These are phyloP conservation scores for Dactylis glomerata DNA, from an alignment of 176 grass and related monocot species.

Conservation along the genomic window DNA sequence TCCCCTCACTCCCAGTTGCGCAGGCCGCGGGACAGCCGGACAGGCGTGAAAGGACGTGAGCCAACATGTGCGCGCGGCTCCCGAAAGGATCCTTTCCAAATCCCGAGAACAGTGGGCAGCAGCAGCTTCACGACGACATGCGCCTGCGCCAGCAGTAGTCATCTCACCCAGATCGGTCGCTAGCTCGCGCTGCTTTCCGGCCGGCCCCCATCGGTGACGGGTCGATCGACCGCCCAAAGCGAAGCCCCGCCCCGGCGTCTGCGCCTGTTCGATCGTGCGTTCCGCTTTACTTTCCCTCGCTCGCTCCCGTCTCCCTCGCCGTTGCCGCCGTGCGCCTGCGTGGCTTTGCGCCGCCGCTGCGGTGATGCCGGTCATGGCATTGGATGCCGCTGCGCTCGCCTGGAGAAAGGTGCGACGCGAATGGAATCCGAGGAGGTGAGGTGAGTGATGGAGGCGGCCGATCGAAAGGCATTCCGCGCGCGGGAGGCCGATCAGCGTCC, in stretches of 20 bases:
- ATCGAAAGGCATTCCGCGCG: too few species aligned
- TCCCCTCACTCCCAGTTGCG: not conserved
- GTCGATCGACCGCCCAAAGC: too few species aligned
- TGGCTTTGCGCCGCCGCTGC: not conserved
- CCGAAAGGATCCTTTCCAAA: slow-evolving; percentile 20
- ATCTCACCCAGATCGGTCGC: not conserved
- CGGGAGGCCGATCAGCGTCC: too few species aligned
- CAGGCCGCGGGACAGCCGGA: not conserved
- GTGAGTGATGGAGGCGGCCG: too few species aligned
- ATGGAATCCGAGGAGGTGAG: not conserved
- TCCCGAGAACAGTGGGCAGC: slow-evolving; percentile 23
- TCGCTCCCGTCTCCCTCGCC: too few species aligned
- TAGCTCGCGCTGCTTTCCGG: not conserved
- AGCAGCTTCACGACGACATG: not conserved
- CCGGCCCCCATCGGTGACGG: too few species aligned
- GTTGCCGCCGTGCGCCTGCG: too few species aligned
- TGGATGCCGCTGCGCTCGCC: not conserved
- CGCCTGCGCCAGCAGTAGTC: not conserved
- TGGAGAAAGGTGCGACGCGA: not conserved
- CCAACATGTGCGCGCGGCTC: not conserved
- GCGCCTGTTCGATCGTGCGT: too few species aligned
- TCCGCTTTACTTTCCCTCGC: too few species aligned
- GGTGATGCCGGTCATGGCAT: too few species aligned
- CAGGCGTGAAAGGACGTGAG: not conserved
- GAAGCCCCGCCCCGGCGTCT: too few species aligned